Percentiles rank a stretch among this genome's conserved stretches.
These are phyloP conservation scores for Neonectria ditissima DNA, from an alignment of 2,329 filamentous ascomycete species.

Conservation along the genomic window DNA sequence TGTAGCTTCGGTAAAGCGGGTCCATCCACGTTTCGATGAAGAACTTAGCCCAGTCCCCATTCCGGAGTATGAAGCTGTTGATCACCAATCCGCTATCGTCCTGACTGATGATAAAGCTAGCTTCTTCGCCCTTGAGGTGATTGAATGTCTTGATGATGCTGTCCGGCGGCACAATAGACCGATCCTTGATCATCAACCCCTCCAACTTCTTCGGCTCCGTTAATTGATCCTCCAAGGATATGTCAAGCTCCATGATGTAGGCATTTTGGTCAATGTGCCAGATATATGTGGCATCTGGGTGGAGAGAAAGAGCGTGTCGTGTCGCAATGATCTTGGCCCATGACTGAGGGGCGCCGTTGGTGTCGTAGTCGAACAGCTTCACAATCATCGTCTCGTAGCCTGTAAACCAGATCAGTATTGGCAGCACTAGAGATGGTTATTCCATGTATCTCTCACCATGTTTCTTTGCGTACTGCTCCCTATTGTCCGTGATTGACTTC, in stretches of 20 bases:
- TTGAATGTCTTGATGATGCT: constrained; percentile 96
- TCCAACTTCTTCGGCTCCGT: constrained; percentile 77
- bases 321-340: constrained; percentile 88
- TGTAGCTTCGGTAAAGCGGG: constrained; percentile 91
- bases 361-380: constrained; percentile 79
- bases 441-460: constrained; percentile 73
- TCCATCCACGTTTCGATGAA: constrained; percentile 97
- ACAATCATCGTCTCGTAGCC: constrained; percentile 90
- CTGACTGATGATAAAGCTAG: constrained; percentile 87
- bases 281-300: constrained; percentile 81
- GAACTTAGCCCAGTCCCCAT: constrained; percentile 91
- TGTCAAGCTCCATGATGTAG: constrained; percentile 85
- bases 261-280: constrained; percentile 90
- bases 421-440: neutral
- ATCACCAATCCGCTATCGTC: constrained; percentile 83
- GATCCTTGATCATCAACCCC: constrained; percentile 83
- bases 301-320: constrained; percentile 86
- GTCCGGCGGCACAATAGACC: constrained; percentile 90
- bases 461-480: constrained; percentile 83
- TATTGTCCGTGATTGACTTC: constrained; percentile 81
- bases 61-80: constrained; percentile 82
- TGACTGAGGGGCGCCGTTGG: constrained; percentile 68
- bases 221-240: constrained; percentile 77
- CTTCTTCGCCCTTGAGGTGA: constrained; percentile 80
- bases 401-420: constrained; percentile 52